A percentile compares a stretch with the other conserved stretches of the same genome.
Conservation (phyloP, 257 asterid genomes). For the Rauvolfia tetraphylla region DNA sequence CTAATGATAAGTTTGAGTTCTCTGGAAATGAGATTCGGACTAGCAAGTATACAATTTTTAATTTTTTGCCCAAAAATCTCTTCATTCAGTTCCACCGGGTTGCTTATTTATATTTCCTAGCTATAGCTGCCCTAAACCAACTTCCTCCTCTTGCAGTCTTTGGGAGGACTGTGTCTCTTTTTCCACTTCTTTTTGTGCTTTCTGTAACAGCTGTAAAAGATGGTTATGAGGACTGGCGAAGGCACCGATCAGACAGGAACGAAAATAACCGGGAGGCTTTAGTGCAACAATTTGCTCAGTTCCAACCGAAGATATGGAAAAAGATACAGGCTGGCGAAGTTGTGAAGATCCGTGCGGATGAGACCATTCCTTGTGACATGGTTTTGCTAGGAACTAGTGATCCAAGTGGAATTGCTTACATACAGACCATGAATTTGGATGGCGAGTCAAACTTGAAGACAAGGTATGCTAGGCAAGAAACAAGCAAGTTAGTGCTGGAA, state of each 20-base stretch:
- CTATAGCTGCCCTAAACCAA: constrained; percentile 93
- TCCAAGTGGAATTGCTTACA: constrained; percentile 93
- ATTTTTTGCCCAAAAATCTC: constrained; percentile 88
- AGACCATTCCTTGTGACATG: constrained; percentile 96
- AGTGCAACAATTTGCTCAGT: constrained; percentile 64
- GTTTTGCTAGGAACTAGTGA: constrained; percentile 91
- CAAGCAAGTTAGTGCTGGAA: constrained; percentile 57
- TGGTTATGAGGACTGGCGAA: constrained; percentile 99
- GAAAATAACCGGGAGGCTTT: constrained; percentile 91
- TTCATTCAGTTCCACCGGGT: constrained; percentile 94
- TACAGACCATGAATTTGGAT: constrained; percentile 97
- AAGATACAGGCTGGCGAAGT: constrained; percentile 80
- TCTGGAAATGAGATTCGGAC: constrained; percentile 95
- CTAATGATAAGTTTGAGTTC: constrained; percentile 58
- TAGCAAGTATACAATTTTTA: constrained; percentile 81
- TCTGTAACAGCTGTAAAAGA: constrained; percentile 95
- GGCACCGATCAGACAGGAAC: constrained; percentile 97
- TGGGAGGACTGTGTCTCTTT: constrained; percentile 93
- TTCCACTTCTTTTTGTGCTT: constrained; percentile 96
- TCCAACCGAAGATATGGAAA: constrained; percentile 72
- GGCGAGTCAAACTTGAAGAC: constrained; percentile 99
- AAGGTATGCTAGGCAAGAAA: constrained; percentile 98
- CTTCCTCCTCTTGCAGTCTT: constrained; percentile 99
- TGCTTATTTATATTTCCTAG: constrained; percentile 91
- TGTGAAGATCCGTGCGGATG: constrained; percentile 72